Conservation (phyloP, 2,329 filamentous ascomycete genomes). For the Sclerotinia spermophila region DNA sequence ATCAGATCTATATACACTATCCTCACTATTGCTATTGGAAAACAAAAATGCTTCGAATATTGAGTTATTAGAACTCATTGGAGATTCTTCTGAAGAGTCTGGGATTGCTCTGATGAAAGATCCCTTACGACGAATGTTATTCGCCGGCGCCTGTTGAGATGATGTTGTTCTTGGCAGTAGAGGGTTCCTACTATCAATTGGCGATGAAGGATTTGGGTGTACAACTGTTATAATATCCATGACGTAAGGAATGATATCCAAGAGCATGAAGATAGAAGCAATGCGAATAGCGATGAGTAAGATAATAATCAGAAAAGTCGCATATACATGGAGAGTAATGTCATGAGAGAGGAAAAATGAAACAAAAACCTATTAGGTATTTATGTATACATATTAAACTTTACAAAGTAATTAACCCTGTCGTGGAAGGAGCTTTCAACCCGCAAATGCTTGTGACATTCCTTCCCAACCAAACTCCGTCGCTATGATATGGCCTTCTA, state of each 20-base stretch:
- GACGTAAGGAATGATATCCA: slow-evolving; percentile 23
- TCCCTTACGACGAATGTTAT: slow-evolving; percentile 36
- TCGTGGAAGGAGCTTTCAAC: background rate
- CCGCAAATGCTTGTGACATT: slow-evolving; percentile 21
- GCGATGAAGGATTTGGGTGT: slow-evolving; percentile 15
- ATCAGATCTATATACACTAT: slow-evolving; percentile 27
- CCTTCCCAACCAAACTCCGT: slow-evolving; percentile 27
- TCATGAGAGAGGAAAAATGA: background rate
- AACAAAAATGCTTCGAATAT: slow-evolving; percentile 40
- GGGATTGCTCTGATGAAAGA: slow-evolving; percentile 29
- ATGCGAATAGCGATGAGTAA: slow-evolving; percentile 10
- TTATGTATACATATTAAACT: slow-evolving; percentile 11
- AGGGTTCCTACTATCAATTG: slow-evolving; percentile 22
- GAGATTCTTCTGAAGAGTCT: slow-evolving; percentile 40
- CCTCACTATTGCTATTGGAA: slow-evolving; percentile 37
- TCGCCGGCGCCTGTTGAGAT: slow-evolving; percentile 22
- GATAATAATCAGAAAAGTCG: slow-evolving; percentile 9
- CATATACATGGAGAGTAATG: background rate
- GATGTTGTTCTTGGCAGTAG: slow-evolving; percentile 21
- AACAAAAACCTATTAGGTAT: background rate
- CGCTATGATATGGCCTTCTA: slow-evolving; percentile 28
- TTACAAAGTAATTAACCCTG: background rate
- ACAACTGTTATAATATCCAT: slow-evolving; percentile 26
- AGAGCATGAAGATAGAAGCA: slow-evolving; percentile 16
- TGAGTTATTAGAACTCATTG: slow-evolving; percentile 38